Evolutionary conservation across 208 protist genomes (phyloP).

Genomic region (Trypanosoma mega): DNA sequence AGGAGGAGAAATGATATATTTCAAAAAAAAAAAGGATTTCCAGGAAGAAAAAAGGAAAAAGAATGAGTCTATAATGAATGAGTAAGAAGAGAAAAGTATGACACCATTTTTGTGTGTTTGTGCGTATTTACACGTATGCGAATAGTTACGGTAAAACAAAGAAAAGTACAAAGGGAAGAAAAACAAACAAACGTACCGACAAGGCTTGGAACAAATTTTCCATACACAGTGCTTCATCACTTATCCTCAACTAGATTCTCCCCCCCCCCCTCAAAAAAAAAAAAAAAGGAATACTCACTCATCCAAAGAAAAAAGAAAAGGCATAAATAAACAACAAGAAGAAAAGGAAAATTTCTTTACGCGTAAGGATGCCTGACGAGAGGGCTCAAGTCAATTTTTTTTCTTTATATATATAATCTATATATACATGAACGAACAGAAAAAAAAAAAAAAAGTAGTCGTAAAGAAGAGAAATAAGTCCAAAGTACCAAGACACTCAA

Average conservation of each 20-base stretch:
- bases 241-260: neutral
- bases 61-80: neutral
- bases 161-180: neutral
- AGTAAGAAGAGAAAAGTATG: neutral
- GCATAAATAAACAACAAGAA: too few relatives aligned
- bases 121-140: neutral
- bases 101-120: neutral
- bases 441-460: constrained; percentile 7
- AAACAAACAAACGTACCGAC: too few relatives aligned
- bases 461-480: too few relatives aligned
- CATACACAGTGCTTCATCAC: too few relatives aligned
- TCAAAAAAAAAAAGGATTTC: neutral
- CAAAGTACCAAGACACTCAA: constrained; percentile 4
- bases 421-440: neutral
- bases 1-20: too few relatives aligned
- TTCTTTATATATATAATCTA: too few relatives aligned
- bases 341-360: too few relatives aligned
- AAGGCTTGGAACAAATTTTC: too few relatives aligned
- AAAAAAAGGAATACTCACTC: too few relatives aligned
- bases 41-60: neutral
- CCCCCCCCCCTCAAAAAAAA: neutral
- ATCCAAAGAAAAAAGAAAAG: too few relatives aligned
- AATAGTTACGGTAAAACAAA: neutral
- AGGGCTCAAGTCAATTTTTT: neutral
- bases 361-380: neutral